Conservation (phyloP, 257 asterid genomes). For the Coffea eugenioides region DNA sequence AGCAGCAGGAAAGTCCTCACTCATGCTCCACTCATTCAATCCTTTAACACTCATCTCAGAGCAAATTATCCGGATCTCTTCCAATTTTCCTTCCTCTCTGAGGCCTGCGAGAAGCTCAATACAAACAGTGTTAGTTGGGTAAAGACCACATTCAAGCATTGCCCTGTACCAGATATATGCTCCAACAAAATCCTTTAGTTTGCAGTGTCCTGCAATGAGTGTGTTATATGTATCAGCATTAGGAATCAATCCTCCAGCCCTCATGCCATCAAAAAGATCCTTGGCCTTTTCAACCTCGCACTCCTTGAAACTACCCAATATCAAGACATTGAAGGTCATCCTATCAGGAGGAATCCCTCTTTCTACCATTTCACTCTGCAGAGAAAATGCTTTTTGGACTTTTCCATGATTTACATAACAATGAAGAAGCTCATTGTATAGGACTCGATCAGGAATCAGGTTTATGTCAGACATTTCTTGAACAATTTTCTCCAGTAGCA, state of each 20-base stretch:
- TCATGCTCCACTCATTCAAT: conserved; percentile 26
- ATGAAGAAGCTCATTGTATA: conserved; percentile 62
- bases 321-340: conserved; percentile 69
- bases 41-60: conserved; percentile 68
- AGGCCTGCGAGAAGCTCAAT: conserved; percentile 54
- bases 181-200: conserved; percentile 46
- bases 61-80: conserved; percentile 51
- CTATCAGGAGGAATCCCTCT: conserved; percentile 49
- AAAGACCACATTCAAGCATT: conserved; percentile 50
- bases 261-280: conserved; percentile 52
- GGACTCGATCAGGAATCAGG: conserved; percentile 54
- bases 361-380: conserved; percentile 50
- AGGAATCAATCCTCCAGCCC: conserved; percentile 46
- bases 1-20: conserved; percentile 6
- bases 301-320: conserved; percentile 49
- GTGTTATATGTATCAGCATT: conserved; percentile 46
- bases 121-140: conserved; percentile 44
- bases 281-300: conserved; percentile 43
- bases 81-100: conserved; percentile 42
- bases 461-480: conserved; percentile 50
- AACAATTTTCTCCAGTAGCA: conserved; percentile 48
- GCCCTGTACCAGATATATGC: conserved; percentile 65
- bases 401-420: conserved; percentile 49
- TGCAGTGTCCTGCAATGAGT: conserved; percentile 63
- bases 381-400: conserved; percentile 39